These are phyloP conservation scores for Saccharomyces cerevisiae DNA, from an alignment of 805 yeast genomes.

Conservation along the genomic window DNA sequence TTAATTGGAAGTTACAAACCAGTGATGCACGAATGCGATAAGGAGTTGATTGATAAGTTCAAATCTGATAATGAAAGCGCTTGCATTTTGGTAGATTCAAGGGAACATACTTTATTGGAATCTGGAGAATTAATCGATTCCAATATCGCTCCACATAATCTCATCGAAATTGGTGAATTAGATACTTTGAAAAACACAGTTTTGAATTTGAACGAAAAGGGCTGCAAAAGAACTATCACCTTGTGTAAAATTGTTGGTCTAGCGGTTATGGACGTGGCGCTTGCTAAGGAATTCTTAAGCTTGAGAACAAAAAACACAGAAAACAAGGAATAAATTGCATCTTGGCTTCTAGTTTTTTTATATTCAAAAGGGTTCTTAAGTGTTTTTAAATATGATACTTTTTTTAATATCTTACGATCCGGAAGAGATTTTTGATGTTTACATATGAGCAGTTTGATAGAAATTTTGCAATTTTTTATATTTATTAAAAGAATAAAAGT, in stretches of 20 bases:
- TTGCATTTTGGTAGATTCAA: constrained; percentile 52
- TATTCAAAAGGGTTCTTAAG: background rate
- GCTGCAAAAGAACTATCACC: constrained; percentile 28
- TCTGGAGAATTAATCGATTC: constrained; percentile 58
- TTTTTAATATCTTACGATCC: too few species aligned
- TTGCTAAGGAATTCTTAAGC: background rate
- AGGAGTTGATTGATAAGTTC: constrained; percentile 31
- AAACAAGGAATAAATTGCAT: background rate
- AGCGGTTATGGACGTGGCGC: constrained; percentile 50
- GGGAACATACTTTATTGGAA: constrained; percentile 46
- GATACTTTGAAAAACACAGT: constrained; percentile 13
- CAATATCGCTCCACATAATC: constrained; percentile 31
- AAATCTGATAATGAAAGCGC: constrained; percentile 26
- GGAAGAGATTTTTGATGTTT: background rate
- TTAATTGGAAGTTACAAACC: constrained; percentile 64
- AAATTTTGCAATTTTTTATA: background rate
- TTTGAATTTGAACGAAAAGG: constrained; percentile 5
- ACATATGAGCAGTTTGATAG: background rate
- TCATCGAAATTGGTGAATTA: constrained; percentile 42
- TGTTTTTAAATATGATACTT: too few species aligned
- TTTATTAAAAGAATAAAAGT: too few species aligned
- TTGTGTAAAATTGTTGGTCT: constrained; percentile 53
- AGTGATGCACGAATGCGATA: constrained; percentile 55
- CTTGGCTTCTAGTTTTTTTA: background rate
- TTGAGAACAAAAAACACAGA: background rate